Evolutionary conservation across 225 moss, liverwort and hornwort species (phyloP), one percentile per base, ranked within the genome.

Genomic region (Straminergon stramineum): DNA sequence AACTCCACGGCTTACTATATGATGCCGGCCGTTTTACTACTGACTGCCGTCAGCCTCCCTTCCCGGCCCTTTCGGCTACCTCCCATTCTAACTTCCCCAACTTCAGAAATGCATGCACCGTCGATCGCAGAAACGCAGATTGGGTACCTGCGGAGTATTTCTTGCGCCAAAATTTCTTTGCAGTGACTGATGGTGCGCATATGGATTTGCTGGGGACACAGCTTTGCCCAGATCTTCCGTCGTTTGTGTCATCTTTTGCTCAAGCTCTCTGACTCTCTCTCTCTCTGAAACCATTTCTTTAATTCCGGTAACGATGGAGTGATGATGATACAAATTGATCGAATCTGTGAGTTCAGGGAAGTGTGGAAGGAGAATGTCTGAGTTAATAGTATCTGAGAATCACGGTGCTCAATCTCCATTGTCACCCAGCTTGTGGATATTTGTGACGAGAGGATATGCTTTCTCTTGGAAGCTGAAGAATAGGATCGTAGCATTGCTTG

Each of bases 21-120:
- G 56, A 70, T 62, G 89, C 87, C 84, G 85, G 85, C 85, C 85
- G 90, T 90, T 92, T 90, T 87, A 87, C 91, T 87, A 85, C 80
- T 80, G 79, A 80, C 87, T 76, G 74, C 84, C 71, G 65, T 57
- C 91, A 56, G 71, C 39, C 48, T 89, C 31, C 69, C 39, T 66
- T 65, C 48, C 35, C 52, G 34, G 57, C 52, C 70, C 69, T 69
- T 87, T 87, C 69, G 51, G 53, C 64, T 62, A 71, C 75, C 73
- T 66, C 32, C 52, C 48, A 64, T 82, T 41, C 73, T 81, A 78
- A 75, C 83, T 69, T 69, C 81, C 66, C n/a, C 56, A 79, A 34
- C 79, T 43, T 87, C 85, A 61, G 34, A 10, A 45, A 7, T 85
- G 85, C 45, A 34, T 27, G 51, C 86, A 43, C 23, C n/a, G 43